A percentile compares a stretch with the other conserved stretches of the same genome.
Conservation (phyloP, 257 asterid species). For the Solanum arcanum region DNA sequence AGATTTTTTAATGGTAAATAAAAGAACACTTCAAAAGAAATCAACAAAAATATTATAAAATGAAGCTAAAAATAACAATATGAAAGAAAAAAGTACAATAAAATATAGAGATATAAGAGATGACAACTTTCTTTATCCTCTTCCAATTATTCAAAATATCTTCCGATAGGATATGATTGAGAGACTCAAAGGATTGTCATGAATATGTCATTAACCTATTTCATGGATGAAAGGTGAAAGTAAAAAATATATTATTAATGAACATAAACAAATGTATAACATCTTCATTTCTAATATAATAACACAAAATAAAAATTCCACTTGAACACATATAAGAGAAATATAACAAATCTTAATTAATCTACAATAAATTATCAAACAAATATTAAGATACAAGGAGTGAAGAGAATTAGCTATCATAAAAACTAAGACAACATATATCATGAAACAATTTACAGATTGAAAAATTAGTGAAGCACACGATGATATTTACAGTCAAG, state of each 20-base stretch:
- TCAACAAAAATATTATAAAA: no score
- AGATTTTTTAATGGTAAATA: neutral
- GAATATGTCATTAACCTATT: no score
- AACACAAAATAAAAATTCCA: no score
- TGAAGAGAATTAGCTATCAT: neutral
- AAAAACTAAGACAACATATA: neutral
- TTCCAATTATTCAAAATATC: neutral
- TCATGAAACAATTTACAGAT: no score
- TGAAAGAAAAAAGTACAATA: neutral
- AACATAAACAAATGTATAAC: neutral
- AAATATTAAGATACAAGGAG: neutral
- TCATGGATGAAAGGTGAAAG: no score
- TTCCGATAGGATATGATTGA: no score
- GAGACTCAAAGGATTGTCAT: neutral
- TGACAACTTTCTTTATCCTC: no score
- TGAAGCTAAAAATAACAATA: no score
- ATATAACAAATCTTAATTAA: no score
- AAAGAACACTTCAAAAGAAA: no score
- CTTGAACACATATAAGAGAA: neutral
- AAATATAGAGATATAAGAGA: neutral
- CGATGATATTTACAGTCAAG: neutral
- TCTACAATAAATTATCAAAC: no score
- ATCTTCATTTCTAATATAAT: neutral
- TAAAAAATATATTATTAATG: no score
- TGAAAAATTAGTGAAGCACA: neutral